These are phyloP conservation scores for Phaeolepiota aurea DNA, from an alignment of 768 basidiomycete species.

Conservation along the genomic window DNA sequence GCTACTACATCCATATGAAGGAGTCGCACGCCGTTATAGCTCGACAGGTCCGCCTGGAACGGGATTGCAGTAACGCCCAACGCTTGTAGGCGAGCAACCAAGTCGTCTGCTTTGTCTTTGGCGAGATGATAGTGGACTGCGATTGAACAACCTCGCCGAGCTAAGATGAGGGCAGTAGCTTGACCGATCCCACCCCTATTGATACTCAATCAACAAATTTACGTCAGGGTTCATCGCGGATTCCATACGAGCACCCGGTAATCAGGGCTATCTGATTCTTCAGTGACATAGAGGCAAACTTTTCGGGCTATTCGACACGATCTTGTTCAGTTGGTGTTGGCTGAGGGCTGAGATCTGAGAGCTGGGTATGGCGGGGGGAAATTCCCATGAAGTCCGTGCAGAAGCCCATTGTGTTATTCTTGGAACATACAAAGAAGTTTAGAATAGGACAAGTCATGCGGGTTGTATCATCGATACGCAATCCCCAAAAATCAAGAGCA, in stretches of 20 bases:
- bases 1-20: conserved; percentile 34
- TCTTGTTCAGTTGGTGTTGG: too few species aligned
- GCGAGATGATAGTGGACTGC: conserved; percentile 44
- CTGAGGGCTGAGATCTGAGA: too few species aligned
- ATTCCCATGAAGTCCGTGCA: too few species aligned
- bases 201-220: not conserved
- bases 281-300: too few species aligned
- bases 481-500: too few species aligned
- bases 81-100: conserved; percentile 26
- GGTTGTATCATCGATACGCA: too few species aligned
- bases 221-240: not conserved
- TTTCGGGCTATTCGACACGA: too few species aligned
- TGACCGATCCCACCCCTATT: conserved; percentile 45
- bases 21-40: conserved; percentile 35
- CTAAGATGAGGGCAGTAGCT: conserved; percentile 39
- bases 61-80: conserved; percentile 29
- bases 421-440: too few species aligned
- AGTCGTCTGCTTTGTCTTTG: conserved; percentile 23
- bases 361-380: too few species aligned
- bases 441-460: too few species aligned
- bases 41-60: conserved; percentile 39
- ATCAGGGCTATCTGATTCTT: conserved; percentile 13
- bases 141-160: conserved; percentile 33
- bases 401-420: too few species aligned
- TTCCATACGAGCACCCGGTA: conserved; percentile 18